Evolutionary conservation across 805 yeast genomes (phyloP), one percentile per base, ranked within the genome.

Genomic region (Gaillardinia entomophila): DNA sequence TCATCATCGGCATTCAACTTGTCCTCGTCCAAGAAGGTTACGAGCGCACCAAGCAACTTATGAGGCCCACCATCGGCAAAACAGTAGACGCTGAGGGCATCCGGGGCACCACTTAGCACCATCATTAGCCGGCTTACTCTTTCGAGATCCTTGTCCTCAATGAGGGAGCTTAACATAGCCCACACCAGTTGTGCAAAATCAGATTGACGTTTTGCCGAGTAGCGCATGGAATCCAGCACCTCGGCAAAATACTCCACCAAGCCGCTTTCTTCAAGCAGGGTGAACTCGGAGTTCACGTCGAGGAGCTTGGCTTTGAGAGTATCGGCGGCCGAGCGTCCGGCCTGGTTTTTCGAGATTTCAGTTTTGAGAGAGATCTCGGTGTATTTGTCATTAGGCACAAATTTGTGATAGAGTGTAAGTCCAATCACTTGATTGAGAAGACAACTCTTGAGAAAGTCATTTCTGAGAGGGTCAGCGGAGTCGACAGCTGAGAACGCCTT

Each of bases 1-100:
- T 75, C 82, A 32, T 72, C 77, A 23, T 75, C 80, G 28, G 72
- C 78, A 6, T 19, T 41, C 37, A 67, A 49, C 25, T 55, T 49
- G 28, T 53, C 53, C 27, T 48, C 44, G 45, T 82, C 88, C 12
- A 82, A 48, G 37, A 71, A 74, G 11, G 59, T 67, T 33, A 79
- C 53, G 34, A 79, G 25, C 43, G 22, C 77, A 70, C 30, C 48
- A 45, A 33, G 74, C 31, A 29, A 75, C 35, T 3, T 51, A 55
- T 18, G 49, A 39, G 26, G 85, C 77, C 5, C 74, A 51, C 1
- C 62, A 37, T 41, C 66, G 63, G 43, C 74, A 51, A 41, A 73
- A 48, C 46, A 76, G 46, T 39, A 59, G 38, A 57, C 64, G 61
- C 38, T 79, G 47, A 18, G 71, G 40, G 10, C 26, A 5, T 7